Conservation (phyloP, 768 basidiomycete genomes). For the Gymnopilus dilepis region DNA sequence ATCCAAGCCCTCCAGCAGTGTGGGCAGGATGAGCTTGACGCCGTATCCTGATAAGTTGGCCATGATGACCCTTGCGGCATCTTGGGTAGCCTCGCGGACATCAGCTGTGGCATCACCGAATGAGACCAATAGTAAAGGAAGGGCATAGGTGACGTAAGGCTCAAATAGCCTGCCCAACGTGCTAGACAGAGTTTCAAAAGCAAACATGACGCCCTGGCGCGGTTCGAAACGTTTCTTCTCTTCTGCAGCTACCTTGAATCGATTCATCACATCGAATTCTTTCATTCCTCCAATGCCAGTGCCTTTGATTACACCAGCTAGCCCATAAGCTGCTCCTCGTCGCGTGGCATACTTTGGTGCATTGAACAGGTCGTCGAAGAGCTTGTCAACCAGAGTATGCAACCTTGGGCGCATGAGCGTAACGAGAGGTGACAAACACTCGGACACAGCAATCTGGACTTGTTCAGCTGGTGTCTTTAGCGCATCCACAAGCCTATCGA, state of each 20-base stretch:
- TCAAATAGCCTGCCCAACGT: conserved; percentile 92
- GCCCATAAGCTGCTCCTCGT: conserved; percentile 97
- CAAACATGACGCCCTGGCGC: conserved; percentile 94
- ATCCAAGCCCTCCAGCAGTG: conserved; percentile 86
- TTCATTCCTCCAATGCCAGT: conserved; percentile 86
- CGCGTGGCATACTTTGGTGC: conserved; percentile 88
- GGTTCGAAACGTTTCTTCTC: conserved; percentile 90
- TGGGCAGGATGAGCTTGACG: conserved; percentile 93
- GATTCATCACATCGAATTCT: conserved; percentile 77
- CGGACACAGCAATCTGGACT: conserved; percentile 95
- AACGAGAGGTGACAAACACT: conserved; percentile 90
- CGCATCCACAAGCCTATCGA: conserved; percentile 86
- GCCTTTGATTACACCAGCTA: conserved; percentile 94
- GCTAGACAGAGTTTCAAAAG: conserved; percentile 87
- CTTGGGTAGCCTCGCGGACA: conserved; percentile 92
- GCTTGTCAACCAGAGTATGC: conserved; percentile 68
- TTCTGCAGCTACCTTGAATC: conserved; percentile 76
- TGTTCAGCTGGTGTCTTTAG: conserved; percentile 94
- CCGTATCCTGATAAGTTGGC: conserved; percentile 92
- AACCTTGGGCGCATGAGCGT: conserved; percentile 67
- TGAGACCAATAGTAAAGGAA: conserved; percentile 80
- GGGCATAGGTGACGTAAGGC: conserved; percentile 84
- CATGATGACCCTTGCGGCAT: conserved; percentile 95
- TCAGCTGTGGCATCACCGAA: conserved; percentile 89
- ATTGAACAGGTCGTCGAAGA: conserved; percentile 79